A percentile compares a stretch with the other conserved stretches of the same genome.
phyloP scores from a whole-genome alignment of 192 early-diverging fungal species.

The Podila verticillata region DNA sequence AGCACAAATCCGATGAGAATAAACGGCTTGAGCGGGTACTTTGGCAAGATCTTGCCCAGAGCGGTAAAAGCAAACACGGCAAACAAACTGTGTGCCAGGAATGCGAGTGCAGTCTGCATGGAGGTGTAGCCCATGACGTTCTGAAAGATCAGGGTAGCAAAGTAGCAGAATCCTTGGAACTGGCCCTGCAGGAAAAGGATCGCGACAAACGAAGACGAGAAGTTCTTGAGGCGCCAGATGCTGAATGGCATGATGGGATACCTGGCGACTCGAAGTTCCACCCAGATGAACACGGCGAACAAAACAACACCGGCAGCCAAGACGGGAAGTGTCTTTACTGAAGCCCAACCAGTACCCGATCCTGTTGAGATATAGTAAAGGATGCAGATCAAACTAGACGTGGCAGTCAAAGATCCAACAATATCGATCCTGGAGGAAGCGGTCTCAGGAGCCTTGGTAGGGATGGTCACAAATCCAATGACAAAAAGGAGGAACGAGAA shows the following conservation, averaged over 20 bases:
- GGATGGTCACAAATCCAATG: conserved; percentile 26
- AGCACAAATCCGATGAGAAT: conserved; percentile 29
- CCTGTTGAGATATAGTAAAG: conserved; percentile 51
- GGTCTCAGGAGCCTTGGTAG: conserved; percentile 3
- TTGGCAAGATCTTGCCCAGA: conserved; percentile 53
- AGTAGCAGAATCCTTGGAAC: conserved; percentile 55
- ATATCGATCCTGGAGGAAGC: conserved; percentile 29
- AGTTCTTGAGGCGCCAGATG: conserved; percentile 58
- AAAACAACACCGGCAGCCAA: conserved; percentile 46
- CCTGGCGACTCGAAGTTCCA: conserved; percentile 27
- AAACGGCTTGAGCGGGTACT: conserved; percentile 26
- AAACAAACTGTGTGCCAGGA: conserved; percentile 51
- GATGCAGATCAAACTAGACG: conserved; percentile 42
- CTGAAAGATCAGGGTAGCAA: conserved; percentile 58
- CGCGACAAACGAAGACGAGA: conserved; percentile 56
- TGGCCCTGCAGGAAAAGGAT: conserved; percentile 46
- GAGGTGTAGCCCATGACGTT: conserved; percentile 52
- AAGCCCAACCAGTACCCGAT: conserved; percentile 34
- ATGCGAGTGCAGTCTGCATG: conserved; percentile 54
- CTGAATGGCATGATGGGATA: conserved; percentile 55
- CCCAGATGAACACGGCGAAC: conserved; percentile 46
- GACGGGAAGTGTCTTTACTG: conserved; percentile 39
- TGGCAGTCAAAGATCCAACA: conserved; percentile 36
- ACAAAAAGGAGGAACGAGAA: conserved; percentile 41
- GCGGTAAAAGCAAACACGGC: conserved; percentile 35